Evolutionary conservation across 768 basidiomycete species (phyloP).

Genomic region (Leccinellum rugosiceps): DNA sequence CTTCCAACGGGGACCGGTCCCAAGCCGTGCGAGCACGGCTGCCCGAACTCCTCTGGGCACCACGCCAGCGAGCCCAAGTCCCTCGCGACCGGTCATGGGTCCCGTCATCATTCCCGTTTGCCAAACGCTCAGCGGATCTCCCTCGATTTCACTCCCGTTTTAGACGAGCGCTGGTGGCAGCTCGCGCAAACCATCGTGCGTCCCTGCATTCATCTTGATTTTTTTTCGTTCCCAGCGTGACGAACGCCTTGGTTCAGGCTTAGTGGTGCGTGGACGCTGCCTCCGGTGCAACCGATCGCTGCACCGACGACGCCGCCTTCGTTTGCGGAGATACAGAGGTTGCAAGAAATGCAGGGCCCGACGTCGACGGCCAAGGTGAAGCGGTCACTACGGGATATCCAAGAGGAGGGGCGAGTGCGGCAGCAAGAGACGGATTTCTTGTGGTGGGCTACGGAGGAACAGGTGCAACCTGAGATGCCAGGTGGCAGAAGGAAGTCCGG

Average conservation of each 20-base stretch:
- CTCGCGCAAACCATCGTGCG: conserved; percentile 51
- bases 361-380: conserved; percentile 43
- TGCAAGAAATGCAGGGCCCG: conserved; percentile 55
- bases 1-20: not conserved
- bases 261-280: conserved; percentile 61
- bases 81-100: conserved; percentile 42
- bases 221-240: not conserved
- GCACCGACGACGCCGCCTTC: conserved; percentile 44
- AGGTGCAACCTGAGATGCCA: conserved; percentile 51
- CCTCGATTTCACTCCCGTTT: no score
- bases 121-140: conserved; percentile 34
- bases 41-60: conserved; percentile 19
- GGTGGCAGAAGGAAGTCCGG: not conserved
- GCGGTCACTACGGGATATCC: conserved; percentile 76
- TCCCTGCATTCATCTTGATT: conserved; percentile 4
- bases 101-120: conserved; percentile 63
- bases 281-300: conserved; percentile 48
- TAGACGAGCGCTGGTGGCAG: conserved; percentile 13
- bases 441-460: conserved; percentile 87
- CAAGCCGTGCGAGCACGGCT: no score
- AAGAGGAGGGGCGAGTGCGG: conserved; percentile 71
- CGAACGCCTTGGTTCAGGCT: conserved; percentile 10
- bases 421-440: conserved; percentile 78
- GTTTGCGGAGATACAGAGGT: conserved; percentile 80
- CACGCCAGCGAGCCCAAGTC: conserved; percentile 20